phyloP scores from a whole-genome alignment of 225 moss, liverwort and hornwort species.

The Climacium dendroides region DNA sequence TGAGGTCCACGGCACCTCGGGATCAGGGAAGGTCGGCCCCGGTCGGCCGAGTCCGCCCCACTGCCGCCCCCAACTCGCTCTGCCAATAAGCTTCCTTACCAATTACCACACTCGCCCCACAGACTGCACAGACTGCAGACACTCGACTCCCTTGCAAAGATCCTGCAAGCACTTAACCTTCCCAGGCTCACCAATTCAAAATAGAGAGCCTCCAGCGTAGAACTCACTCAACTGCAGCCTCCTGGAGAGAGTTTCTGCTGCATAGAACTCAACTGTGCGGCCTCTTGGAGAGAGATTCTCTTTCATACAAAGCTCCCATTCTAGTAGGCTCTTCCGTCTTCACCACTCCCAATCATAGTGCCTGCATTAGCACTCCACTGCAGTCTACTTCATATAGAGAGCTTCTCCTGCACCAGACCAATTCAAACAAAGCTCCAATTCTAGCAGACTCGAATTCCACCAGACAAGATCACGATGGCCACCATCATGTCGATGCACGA shows the following conservation, averaged over 20 bases:
- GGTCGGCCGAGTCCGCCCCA: neutral
- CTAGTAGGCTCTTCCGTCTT: neutral
- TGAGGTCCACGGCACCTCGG: neutral
- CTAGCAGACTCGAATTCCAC: neutral
- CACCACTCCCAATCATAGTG: neutral
- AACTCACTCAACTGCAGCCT: neutral
- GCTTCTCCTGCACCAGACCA: neutral
- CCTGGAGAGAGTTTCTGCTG: neutral
- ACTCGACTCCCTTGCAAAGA: neutral
- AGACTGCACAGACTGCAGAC: neutral
- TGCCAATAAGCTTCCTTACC: neutral
- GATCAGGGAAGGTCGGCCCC: neutral
- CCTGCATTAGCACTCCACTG: neutral
- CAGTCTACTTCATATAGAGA: neutral
- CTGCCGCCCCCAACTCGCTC: too few relatives aligned
- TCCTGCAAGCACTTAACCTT: neutral
- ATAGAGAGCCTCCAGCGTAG: neutral
- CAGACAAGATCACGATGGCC: neutral
- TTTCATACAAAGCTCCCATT: neutral
- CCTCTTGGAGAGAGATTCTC: too few relatives aligned
- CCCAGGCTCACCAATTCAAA: neutral
- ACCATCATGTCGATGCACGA: slow-evolving; percentile 2
- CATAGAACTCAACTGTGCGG: neutral
- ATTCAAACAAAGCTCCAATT: neutral
- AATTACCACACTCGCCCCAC: neutral